Percentiles rank a stretch among this genome's conserved stretches.
Evolutionary conservation across 805 yeast genomes (phyloP).

Genomic region (Lipomyces chichibuensis): DNA sequence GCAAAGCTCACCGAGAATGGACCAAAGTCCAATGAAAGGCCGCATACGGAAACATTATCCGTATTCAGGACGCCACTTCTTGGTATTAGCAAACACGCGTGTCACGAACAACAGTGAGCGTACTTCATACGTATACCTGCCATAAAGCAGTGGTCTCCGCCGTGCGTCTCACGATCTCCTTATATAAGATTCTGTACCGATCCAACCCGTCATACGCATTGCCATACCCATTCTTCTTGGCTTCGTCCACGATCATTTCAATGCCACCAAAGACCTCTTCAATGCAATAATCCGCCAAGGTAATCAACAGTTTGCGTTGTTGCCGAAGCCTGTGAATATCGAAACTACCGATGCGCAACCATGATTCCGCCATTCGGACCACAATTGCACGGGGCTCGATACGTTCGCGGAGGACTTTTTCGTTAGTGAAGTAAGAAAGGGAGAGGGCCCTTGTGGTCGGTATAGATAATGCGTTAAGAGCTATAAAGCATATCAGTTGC

Average conservation of each 20-base stretch:
- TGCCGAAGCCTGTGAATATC: conserved; percentile 77
- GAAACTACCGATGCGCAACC: conserved; percentile 89
- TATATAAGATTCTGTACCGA: conserved; percentile 69
- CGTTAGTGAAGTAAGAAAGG: conserved; percentile 69
- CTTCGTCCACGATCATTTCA: conserved; percentile 41
- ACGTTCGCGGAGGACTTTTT: conserved; percentile 70
- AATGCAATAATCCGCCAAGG: conserved; percentile 73
- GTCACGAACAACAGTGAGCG: neutral
- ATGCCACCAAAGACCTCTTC: conserved; percentile 58
- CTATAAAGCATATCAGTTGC: conserved; percentile 9
- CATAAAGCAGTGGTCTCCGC: conserved; percentile 32
- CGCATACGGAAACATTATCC: conserved; percentile 88
- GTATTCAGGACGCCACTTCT: conserved; percentile 82
- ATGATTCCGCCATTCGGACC: conserved; percentile 76
- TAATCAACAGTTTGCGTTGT: conserved; percentile 63
- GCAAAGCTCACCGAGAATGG: conserved; percentile 68
- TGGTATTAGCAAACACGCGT: neutral
- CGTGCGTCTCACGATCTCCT: conserved; percentile 57
- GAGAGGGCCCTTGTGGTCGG: conserved; percentile 86
- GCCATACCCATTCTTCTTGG: conserved; percentile 12
- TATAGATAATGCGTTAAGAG: conserved; percentile 71
- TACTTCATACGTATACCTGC: conserved; percentile 69
- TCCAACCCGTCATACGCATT: conserved; percentile 45
- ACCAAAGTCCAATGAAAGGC: conserved; percentile 89
- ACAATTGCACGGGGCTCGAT: conserved; percentile 82